Percentiles rank a stretch among this genome's conserved stretches.
Evolutionary conservation across 371 early-diverging fungal genomes (phyloP).

Genomic region (Sporodiniella umbellata): DNA sequence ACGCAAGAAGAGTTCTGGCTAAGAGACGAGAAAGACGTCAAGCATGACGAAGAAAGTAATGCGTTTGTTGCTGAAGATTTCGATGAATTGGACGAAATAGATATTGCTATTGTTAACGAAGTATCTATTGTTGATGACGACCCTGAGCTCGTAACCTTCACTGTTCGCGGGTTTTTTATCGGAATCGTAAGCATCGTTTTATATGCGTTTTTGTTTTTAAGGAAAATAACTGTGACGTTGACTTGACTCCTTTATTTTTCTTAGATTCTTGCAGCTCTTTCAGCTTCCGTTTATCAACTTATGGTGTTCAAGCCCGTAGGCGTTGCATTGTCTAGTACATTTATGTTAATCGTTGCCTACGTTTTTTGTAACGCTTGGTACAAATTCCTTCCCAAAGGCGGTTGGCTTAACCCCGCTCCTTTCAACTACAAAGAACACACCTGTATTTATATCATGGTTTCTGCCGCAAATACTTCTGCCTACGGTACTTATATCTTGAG

Average conservation of each 20-base stretch:
- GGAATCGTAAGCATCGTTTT: conserved; percentile 25
- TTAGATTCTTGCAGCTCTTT: conserved; percentile 32
- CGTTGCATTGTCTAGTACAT: conserved; percentile 33
- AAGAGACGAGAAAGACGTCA: not conserved
- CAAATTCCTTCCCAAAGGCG: conserved; percentile 18
- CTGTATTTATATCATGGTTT: conserved; percentile 39
- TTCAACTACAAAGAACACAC: conserved; percentile 45
- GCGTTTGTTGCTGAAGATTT: not conserved
- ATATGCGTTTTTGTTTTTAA: too few relatives aligned
- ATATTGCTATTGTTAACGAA: conserved; percentile 35
- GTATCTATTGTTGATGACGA: conserved; percentile 35
- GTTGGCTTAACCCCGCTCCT: conserved; percentile 44
- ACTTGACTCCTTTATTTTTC: not conserved
- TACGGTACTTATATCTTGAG: conserved; percentile 53
- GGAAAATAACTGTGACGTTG: not conserved
- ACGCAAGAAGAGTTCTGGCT: not conserved
- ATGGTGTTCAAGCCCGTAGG: conserved; percentile 45
- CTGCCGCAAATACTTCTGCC: conserved; percentile 37
- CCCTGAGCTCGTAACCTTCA: conserved; percentile 21
- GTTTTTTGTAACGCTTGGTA: conserved; percentile 35
- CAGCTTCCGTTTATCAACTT: conserved; percentile 39
- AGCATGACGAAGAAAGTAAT: not conserved
- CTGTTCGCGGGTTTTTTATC: conserved; percentile 26
- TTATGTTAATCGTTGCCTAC: conserved; percentile 43
- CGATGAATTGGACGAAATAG: conserved; percentile 8